Base-by-base conservation (phyloP, 2,329 filamentous ascomycete genomes). In the Aphanocladium album region DNA sequence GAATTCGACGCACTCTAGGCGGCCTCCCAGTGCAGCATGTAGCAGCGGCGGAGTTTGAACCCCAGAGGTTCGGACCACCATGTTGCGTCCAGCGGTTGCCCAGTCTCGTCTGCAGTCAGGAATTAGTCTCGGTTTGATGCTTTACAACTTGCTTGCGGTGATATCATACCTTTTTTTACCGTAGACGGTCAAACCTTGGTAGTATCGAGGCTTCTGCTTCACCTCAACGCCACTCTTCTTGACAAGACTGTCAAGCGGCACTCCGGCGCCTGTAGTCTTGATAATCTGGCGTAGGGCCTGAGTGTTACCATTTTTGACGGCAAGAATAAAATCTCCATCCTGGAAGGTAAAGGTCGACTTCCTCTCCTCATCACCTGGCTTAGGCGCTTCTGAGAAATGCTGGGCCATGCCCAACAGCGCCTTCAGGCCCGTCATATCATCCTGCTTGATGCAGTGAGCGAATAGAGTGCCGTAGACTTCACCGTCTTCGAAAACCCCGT, bases 181-280 rank as follows among this genome's bases (percentile, higher is more conserved):
- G 64, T 89, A 86, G 1, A 96, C 87, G 1, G 85, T 87, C 33
- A 93, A 73, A 0, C 91, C 91, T 71, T 90, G 88, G 69, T 96
- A 96, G 71, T 84, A 90, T 19, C 82, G 81, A 1, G 89, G 84
- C 70, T 88, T 89, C 64, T 83, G 77, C 57, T 83, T 79, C 53
- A 87, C 71, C 66, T 88, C 80, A 1, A 88, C 73, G 2, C 89
- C 89, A 60, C 80, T 87, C 60, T 82, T 83, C 72, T 87, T 83
- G 47, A 89, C 82, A 6, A 95, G 74, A 19, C 83, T 76, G 52
- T 89, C 83, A 0, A 93, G 74, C 0, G 89, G 88, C 62, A 93
- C 81, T 1, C 89, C 89, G 4, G 84, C 84, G 1, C 89, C 90
- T 7, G 83, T 84, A 7, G 77, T 76, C 68, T 81, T 84, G 70